These are phyloP conservation scores for Magnolia changhungtana DNA, from an alignment of 164 flowering plant species.

Conservation along the genomic window DNA sequence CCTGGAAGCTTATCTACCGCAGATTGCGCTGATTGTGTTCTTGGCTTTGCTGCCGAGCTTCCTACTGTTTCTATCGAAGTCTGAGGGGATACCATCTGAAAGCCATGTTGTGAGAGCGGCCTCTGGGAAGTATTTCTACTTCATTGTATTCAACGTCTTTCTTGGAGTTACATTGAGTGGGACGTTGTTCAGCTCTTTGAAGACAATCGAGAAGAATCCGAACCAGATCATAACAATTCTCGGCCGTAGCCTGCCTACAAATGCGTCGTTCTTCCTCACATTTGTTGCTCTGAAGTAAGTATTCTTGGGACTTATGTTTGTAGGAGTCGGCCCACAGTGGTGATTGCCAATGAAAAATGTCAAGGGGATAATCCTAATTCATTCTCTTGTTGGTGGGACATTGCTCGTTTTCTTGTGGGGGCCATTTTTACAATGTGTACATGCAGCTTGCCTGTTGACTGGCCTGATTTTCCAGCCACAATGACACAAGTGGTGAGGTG, in stretches of 20 bases:
- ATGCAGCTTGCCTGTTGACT: too few relatives aligned
- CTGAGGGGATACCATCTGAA: slow-evolving; percentile 76
- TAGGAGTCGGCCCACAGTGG: too few relatives aligned
- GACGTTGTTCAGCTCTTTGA: slow-evolving; percentile 57
- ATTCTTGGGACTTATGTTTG: too few relatives aligned
- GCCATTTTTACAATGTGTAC: too few relatives aligned
- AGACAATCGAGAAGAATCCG: slow-evolving; percentile 53
- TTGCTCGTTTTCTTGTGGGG: too few relatives aligned
- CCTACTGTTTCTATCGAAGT: slow-evolving; percentile 71
- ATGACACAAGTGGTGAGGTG: too few relatives aligned
- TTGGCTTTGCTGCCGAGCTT: slow-evolving; percentile 76
- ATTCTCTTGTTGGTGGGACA: too few relatives aligned
- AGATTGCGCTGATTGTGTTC: slow-evolving; percentile 76
- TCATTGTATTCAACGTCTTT: slow-evolving; percentile 77
- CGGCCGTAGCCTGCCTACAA: slow-evolving; percentile 62
- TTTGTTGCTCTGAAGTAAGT: slow-evolving; percentile 91
- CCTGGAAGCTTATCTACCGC: slow-evolving; percentile 86
- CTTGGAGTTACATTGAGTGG: slow-evolving; percentile 85
- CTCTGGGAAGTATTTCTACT: slow-evolving; percentile 93
- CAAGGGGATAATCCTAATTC: too few relatives aligned
- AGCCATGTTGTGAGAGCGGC: slow-evolving; percentile 82
- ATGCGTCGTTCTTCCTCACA: slow-evolving; percentile 90
- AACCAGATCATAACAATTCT: slow-evolving; percentile 31
- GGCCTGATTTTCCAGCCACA: too few relatives aligned
- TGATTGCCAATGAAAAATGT: too few relatives aligned